Conservation (phyloP, 73 alveolate genomes). For the Stentor coeruleus region DNA sequence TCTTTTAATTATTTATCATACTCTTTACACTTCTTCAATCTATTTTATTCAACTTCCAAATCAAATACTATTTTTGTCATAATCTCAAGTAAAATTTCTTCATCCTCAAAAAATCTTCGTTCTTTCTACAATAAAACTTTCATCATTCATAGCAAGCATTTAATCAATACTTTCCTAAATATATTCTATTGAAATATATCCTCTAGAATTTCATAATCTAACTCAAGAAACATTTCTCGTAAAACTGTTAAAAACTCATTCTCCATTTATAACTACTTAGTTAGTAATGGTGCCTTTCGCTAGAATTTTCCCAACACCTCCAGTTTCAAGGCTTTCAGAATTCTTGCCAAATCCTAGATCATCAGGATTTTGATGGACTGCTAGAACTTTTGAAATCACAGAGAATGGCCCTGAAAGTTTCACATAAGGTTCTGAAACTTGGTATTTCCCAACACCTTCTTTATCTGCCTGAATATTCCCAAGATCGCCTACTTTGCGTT, state of each 20-base stretch:
- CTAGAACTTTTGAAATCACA: slow-evolving; percentile 1
- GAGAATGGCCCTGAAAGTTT: slow-evolving; percentile 23
- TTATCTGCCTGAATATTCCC: slow-evolving; percentile 20
- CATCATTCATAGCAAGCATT: too few species aligned
- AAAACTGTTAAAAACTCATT: not conserved
- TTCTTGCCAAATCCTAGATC: slow-evolving; percentile 22
- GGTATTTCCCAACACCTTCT: not conserved
- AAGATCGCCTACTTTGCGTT: slow-evolving; percentile 26
- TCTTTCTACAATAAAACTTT: too few species aligned
- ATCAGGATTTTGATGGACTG: slow-evolving; percentile 26
- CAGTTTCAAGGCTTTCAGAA: not conserved
- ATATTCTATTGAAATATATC: too few species aligned
- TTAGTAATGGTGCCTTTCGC: slow-evolving; percentile 16
- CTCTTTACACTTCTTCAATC: too few species aligned
- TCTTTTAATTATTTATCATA: too few species aligned
- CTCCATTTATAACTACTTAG: not conserved
- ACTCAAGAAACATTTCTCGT: too few species aligned
- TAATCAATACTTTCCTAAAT: too few species aligned
- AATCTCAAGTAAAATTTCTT: too few species aligned
- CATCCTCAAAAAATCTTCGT: too few species aligned
- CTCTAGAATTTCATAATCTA: too few species aligned
- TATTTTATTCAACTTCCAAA: too few species aligned
- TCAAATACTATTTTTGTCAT: too few species aligned
- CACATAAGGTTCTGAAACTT: slow-evolving; percentile 25
- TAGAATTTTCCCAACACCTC: not conserved